Evolutionary conservation across 352 stramenopile genomes (phyloP).

Genomic region (Phytophthora sp.): DNA sequence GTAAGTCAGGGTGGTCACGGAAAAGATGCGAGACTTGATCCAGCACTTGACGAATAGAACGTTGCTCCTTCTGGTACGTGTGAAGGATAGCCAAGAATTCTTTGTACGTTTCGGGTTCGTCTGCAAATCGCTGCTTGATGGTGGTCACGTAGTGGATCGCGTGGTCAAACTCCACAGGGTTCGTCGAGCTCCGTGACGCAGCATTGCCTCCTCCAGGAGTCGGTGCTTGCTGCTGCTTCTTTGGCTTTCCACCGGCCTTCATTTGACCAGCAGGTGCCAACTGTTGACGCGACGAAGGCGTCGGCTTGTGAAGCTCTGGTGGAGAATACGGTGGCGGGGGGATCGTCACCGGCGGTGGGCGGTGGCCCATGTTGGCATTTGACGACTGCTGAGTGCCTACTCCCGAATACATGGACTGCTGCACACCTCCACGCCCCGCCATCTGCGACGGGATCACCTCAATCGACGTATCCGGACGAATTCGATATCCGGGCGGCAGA

Average conservation of each 20-base stretch:
- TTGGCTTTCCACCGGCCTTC: conserved; percentile 51
- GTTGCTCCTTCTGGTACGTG: conserved; percentile 99
- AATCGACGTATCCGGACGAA: conserved; percentile 84
- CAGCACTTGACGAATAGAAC: conserved; percentile 97
- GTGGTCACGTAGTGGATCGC: conserved; percentile 99
- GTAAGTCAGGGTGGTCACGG: conserved; percentile 98
- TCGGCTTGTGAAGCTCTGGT: conserved; percentile 55
- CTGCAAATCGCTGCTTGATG: conserved; percentile 98
- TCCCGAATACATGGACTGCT: conserved; percentile 45
- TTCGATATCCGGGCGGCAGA: conserved; percentile 94
- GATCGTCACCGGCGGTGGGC: conserved; percentile 74
- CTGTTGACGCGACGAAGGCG: conserved; percentile 54
- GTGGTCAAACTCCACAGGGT: conserved; percentile 99
- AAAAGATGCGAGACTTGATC: conserved; percentile 99
- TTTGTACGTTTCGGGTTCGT: conserved; percentile 98
- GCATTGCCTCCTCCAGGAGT: conserved; percentile 29
- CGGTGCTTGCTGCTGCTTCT: conserved; percentile 57
- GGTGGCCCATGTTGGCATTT: conserved; percentile 49
- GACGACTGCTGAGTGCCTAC: conserved; percentile 34
- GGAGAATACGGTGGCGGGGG: conserved; percentile 69
- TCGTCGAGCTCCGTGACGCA: conserved; percentile 54
- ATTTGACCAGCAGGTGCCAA: conserved; percentile 36
- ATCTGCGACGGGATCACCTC: conserved; percentile 80
- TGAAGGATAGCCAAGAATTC: conserved; percentile 99
- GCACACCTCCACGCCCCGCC: conserved; percentile 40